Conservation (phyloP, 306 rosid species). For the Vigna hirtella region DNA sequence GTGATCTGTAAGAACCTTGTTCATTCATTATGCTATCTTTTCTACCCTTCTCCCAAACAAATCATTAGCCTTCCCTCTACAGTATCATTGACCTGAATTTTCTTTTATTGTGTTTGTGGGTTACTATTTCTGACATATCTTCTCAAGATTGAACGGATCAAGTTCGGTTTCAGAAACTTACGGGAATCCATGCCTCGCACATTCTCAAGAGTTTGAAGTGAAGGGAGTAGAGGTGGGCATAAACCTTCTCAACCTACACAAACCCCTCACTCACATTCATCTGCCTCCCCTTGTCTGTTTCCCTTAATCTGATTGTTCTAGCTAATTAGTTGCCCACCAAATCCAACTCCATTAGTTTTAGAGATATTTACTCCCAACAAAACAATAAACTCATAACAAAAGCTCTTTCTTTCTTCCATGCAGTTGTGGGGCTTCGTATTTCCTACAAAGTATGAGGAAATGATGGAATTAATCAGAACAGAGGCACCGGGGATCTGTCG, state of each 20-base stretch:
- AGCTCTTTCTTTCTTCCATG: conserved; percentile 44
- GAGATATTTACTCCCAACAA: conserved; percentile 1
- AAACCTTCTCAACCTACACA: conserved; percentile 6
- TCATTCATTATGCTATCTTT: neutral
- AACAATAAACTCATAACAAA: conserved; percentile 12
- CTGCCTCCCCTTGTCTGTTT: neutral
- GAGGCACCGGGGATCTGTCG: conserved; percentile 91
- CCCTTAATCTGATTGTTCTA: conserved; percentile 10
- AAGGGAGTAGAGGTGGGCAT: conserved; percentile 86
- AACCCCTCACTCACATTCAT: conserved; percentile 1
- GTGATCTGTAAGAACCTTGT: conserved; percentile 79
- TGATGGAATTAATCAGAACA: conserved; percentile 67
- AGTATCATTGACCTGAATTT: conserved; percentile 17
- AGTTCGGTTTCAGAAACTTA: conserved; percentile 90
- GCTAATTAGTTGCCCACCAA: conserved; percentile 18
- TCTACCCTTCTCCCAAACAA: neutral
- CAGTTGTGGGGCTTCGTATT: conserved; percentile 97
- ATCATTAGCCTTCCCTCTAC: conserved; percentile 19
- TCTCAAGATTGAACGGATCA: conserved; percentile 81
- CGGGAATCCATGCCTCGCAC: conserved; percentile 90
- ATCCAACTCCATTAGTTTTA: neutral
- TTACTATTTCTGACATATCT: neutral
- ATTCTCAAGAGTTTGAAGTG: conserved; percentile 81
- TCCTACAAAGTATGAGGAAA: conserved; percentile 80
- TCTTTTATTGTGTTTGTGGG: neutral